Percentiles rank a stretch among this genome's conserved stretches.
Evolutionary conservation across 2,329 filamentous ascomycete species (phyloP).

Genomic region (Penicillium sp.): DNA sequence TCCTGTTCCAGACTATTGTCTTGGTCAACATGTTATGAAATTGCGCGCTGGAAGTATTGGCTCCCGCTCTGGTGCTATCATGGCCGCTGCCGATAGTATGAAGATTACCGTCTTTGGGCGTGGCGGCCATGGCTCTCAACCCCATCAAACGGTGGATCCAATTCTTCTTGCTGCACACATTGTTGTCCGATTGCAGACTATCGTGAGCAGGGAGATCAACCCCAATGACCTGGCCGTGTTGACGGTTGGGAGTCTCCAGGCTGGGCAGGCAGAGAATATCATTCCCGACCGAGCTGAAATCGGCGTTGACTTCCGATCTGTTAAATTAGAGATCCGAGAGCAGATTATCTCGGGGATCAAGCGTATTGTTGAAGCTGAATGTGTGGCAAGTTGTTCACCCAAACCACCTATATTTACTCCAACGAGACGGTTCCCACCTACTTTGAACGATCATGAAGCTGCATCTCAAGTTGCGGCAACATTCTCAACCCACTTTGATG

Average conservation of each 20-base stretch:
- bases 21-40: slow-evolving; percentile 63
- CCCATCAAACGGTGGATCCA: slow-evolving; percentile 62
- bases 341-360: slow-evolving; percentile 53
- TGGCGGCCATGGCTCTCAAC: slow-evolving; percentile 62
- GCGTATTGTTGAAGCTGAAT: slow-evolving; percentile 63
- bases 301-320: slow-evolving; percentile 59
- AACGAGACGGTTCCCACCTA: slow-evolving; percentile 57
- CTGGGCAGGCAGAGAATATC: slow-evolving; percentile 64
- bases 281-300: slow-evolving; percentile 61
- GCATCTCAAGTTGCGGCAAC: slow-evolving; percentile 50
- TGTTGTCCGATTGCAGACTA: slow-evolving; percentile 62
- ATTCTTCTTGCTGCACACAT: slow-evolving; percentile 62
- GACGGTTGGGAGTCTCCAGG: slow-evolving; percentile 63
- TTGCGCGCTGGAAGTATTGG: slow-evolving; percentile 47
- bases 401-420: slow-evolving; percentile 52
- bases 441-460: slow-evolving; percentile 55
- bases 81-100: slow-evolving; percentile 50
- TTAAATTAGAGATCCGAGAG: slow-evolving; percentile 50
- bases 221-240: slow-evolving; percentile 60
- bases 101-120: slow-evolving; percentile 62
- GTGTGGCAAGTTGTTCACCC: slow-evolving; percentile 55
- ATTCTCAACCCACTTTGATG: slow-evolving; percentile 55
- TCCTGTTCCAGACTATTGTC: slow-evolving; percentile 59
- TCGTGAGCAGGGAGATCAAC: slow-evolving; percentile 60
- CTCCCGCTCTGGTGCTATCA: slow-evolving; percentile 43